Evolutionary conservation across 768 basidiomycete genomes (phyloP).

Genomic region (Scleroderma citrinum): DNA sequence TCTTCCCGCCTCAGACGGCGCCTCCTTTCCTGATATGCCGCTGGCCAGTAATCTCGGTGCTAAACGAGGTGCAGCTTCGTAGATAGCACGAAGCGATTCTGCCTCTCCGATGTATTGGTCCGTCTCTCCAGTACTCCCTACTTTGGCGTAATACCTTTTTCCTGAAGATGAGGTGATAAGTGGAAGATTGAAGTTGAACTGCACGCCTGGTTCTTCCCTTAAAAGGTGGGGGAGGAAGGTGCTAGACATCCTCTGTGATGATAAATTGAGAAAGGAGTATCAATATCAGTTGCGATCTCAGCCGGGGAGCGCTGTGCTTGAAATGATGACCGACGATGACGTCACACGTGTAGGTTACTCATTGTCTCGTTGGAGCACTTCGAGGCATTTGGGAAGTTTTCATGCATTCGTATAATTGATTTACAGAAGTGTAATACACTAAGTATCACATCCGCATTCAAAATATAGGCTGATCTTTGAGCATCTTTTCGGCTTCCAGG

Average conservation of each 20-base stretch:
- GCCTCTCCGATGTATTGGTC: constrained; percentile 70
- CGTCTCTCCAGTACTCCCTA: constrained; percentile 42
- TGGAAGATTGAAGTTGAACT: constrained; percentile 43
- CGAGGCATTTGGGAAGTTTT: too few relatives aligned
- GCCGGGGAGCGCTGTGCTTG: too few relatives aligned
- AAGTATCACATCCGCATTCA: too few relatives aligned
- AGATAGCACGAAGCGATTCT: constrained; percentile 60
- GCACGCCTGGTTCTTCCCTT: constrained; percentile 43
- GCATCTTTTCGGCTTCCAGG: constrained; percentile 61
- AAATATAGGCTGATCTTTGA: too few relatives aligned
- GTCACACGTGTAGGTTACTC: too few relatives aligned
- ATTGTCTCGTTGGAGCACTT: too few relatives aligned
- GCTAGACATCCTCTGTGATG: background rate
- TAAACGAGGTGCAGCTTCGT: constrained; percentile 59
- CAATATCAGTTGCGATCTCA: too few relatives aligned
- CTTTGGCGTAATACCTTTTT: constrained; percentile 55
- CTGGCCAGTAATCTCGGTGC: constrained; percentile 51
- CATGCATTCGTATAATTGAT: too few relatives aligned
- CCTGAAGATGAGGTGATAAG: constrained; percentile 53
- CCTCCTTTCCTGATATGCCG: constrained; percentile 31
- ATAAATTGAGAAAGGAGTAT: too few relatives aligned
- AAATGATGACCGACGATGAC: too few relatives aligned
- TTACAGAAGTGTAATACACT: too few relatives aligned
- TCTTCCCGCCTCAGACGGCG: constrained; percentile 27
- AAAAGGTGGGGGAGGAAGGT: constrained; percentile 41